Evolutionary conservation across 1,139 yeast species (phyloP).

Genomic region (Nakaseomyces uthaithaninus): DNA sequence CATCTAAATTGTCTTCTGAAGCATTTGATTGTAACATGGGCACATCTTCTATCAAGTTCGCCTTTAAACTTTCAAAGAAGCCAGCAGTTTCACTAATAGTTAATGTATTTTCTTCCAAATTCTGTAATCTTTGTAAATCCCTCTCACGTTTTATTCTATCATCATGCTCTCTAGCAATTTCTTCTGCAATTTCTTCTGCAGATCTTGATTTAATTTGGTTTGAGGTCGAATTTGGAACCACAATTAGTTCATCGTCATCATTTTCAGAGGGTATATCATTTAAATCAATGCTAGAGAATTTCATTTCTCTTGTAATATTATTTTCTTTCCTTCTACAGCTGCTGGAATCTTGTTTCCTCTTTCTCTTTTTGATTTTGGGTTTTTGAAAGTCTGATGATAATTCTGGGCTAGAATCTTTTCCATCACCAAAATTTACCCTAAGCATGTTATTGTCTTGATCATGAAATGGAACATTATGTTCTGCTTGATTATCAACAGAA

Average conservation of each 20-base stretch:
- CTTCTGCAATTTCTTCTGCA: conserved; percentile 44
- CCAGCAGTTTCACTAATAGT: conserved; percentile 53
- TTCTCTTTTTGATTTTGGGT: conserved; percentile 28
- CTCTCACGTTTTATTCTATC: conserved; percentile 29
- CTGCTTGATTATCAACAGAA: conserved; percentile 4
- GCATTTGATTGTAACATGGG: conserved; percentile 12
- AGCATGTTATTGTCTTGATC: conserved; percentile 12
- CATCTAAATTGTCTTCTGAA: conserved; percentile 1
- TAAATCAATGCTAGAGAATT: conserved; percentile 20
- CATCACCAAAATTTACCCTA: conserved; percentile 16
- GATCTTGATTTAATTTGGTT: conserved; percentile 27
- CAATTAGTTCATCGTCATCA: conserved; percentile 40
- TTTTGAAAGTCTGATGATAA: conserved; percentile 26
- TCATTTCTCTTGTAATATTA: conserved; percentile 21
- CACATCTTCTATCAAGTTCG: conserved; percentile 13
- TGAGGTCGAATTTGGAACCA: conserved; percentile 32
- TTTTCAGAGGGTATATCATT: conserved; percentile 35
- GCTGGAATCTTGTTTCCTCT: conserved; percentile 13
- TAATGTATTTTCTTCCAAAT: conserved; percentile 28
- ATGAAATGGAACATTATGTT: not conserved
- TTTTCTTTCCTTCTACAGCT: conserved; percentile 15
- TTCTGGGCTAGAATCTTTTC: conserved; percentile 15
- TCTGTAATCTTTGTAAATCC: conserved; percentile 14
- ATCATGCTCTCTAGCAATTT: conserved; percentile 36
- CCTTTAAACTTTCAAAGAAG: conserved; percentile 41